phyloP scores from a whole-genome alignment of 164 flowering plant genomes.

The Chloranthus sessilifolius region DNA sequence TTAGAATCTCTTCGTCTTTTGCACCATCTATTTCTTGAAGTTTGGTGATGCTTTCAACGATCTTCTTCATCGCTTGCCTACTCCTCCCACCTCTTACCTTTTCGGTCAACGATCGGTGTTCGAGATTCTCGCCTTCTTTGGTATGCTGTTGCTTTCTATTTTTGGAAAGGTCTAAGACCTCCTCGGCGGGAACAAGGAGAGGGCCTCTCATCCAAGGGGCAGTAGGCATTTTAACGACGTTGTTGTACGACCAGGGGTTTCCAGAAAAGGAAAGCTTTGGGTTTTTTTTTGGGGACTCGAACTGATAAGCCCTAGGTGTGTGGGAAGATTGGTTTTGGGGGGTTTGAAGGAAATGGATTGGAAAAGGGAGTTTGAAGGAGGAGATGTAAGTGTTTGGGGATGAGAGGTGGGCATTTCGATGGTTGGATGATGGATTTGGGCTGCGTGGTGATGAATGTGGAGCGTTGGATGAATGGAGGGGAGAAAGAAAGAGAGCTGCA shows the following conservation, averaged over 20 bases:
- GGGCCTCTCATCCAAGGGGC: conserved; percentile 85
- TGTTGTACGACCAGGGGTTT: not conserved
- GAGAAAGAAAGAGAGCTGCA: not conserved
- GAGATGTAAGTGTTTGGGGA: not conserved
- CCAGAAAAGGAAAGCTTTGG: not conserved
- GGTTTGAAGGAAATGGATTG: too few species aligned
- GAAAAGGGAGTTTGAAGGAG: not conserved
- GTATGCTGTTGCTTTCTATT: too few species aligned
- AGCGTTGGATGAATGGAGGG: conserved; percentile 4
- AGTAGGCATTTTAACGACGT: conserved; percentile 54
- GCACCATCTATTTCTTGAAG: conserved; percentile 19
- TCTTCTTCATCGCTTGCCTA: conserved; percentile 43
- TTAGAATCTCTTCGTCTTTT: not conserved
- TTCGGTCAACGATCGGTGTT: conserved; percentile 32
- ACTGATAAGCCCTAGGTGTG: too few species aligned
- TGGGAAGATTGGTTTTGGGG: too few species aligned
- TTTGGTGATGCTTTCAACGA: conserved; percentile 44
- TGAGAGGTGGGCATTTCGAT: not conserved
- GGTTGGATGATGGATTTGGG: not conserved
- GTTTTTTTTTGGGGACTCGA: not conserved
- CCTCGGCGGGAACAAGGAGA: conserved; percentile 44
- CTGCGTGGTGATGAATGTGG: not conserved
- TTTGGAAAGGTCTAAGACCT: conserved; percentile 37
- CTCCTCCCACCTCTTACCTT: conserved; percentile 59
- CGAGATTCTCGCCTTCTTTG: conserved; percentile 7